phyloP scores from a whole-genome alignment of 768 basidiomycete species.

The Suillus brevipes region DNA sequence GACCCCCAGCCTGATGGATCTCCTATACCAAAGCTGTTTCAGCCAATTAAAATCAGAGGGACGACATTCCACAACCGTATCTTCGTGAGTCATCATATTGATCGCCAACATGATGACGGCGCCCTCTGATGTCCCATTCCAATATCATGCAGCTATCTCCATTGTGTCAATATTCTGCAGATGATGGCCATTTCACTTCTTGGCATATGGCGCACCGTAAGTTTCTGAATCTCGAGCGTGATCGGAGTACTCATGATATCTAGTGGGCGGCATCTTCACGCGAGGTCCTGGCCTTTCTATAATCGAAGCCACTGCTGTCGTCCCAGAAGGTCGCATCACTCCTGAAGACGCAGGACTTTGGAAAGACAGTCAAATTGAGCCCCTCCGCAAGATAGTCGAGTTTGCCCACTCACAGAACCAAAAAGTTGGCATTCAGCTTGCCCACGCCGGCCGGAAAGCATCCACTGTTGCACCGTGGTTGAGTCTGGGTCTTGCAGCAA shows the following conservation, averaged over 20 bases:
- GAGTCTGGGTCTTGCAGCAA: constrained; percentile 33
- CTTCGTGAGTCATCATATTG: constrained; percentile 37
- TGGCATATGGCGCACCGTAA: constrained; percentile 58
- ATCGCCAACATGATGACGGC: background rate
- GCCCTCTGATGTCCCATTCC: background rate
- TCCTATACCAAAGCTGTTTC: constrained; percentile 47
- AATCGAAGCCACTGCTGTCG: constrained; percentile 68
- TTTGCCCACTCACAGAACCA: constrained; percentile 73
- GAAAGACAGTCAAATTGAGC: constrained; percentile 55
- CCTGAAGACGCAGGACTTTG: constrained; percentile 67
- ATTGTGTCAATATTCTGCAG: constrained; percentile 59
- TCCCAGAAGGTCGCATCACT: constrained; percentile 61
- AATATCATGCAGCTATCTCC: constrained; percentile 44
- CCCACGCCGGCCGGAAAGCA: constrained; percentile 77
- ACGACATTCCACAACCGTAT: constrained; percentile 56
- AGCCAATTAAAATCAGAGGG: constrained; percentile 55
- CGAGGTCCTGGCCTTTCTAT: constrained; percentile 58
- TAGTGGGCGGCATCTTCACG: constrained; percentile 54
- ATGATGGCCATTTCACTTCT: constrained; percentile 50
- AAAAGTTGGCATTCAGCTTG: constrained; percentile 73
- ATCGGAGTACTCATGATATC: background rate
- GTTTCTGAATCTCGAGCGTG: background rate
- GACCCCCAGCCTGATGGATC: constrained; percentile 42
- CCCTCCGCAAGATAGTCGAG: constrained; percentile 53
- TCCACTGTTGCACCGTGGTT: constrained; percentile 67